Evolutionary conservation across 1,284 basidiomycete species (phyloP), one percentile per base, ranked within the genome.

Genomic region (Filobasidium uniguttulatum): DNA sequence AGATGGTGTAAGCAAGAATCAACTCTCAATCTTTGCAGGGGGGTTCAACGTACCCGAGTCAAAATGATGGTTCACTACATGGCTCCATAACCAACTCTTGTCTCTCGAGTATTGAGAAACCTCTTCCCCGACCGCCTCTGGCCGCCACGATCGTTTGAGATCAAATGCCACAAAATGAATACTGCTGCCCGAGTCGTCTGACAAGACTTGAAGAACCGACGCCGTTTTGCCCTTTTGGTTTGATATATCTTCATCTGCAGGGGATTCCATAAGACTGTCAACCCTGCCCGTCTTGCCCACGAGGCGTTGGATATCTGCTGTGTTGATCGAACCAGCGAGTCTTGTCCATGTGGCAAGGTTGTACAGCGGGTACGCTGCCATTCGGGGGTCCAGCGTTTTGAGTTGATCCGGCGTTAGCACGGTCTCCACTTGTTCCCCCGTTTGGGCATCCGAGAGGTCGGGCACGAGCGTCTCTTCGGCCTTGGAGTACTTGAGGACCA

Each of bases 361-460:
- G 7, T 60, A 56, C 17, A 66, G 65, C 6, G 70, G 70, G 55
- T 70, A 73, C 3, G 68, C 57, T 14, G 71, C 72, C 7, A 73
- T 55, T 25, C 65, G 55, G 2, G 50, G 48, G 55, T 73, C 72
- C 26, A 72, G 55, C 5, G 58, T 49, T 34, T 61, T 57, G 20
- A 73, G 60, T 48, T 69, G 66, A 12, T 69, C 71, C 26, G 63
- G 60, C 19, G 58, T 56, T 8, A 66, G 59, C n/a, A 62, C 38
- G 12, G 46, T 31, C 1, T n/a, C 22, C 15, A 48, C 20, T 23
- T 51, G 49, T 37, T 49, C 53, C n/a, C 53, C 53, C 5, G 47
- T 44, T 15, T 52, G 44, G 1, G 20, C 33, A 15, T 57, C 55
- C 9, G 38, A 19, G 17, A 43, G n/a, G 43, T 31, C 29, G 14